Evolutionary conservation across 1,284 basidiomycete genomes (phyloP), one percentile per base, ranked within the genome.

Genomic region (Cryptococcus sp.): DNA sequence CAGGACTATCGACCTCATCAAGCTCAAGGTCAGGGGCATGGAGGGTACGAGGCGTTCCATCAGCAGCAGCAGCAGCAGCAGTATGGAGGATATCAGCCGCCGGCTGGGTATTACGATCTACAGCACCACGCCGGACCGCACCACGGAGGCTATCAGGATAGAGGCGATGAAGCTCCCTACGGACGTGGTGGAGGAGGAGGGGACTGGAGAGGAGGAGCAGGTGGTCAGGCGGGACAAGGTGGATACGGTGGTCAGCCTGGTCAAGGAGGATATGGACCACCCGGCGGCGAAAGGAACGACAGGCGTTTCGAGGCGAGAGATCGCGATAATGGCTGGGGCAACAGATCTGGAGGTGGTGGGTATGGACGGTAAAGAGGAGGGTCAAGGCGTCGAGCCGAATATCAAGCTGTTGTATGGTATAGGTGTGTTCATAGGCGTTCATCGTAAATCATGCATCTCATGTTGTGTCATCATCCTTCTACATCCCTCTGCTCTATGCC

Each of bases 321-420:
- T 26, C 32, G 47, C 19, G 48, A 50, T 40, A 43, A 35, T 39
- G 48, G 48, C 3, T 50, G 48, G 48, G 48, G 37, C 34, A 14
- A 23, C 44, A 10, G 44, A 33, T 9, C 14, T 14, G 5, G 44
- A 25, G 5, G 34, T 33, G 35, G 31, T 37, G 44, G 43, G 35
- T 36, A 24, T 12, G 21, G 33, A 19, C 12, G 14, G 32, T 5
- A 18, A 5, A 22, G 22, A n/a, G 43, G 43, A 21, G 24, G 31
- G 43, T 25, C 19, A 11, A 9, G 21, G 18, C 4, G 18, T 32
- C 5, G 40, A 32, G n/a, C 16, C 25, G 21, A 31, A 43, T 35
- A 11, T 32, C 19, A 33, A 21, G 10, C 16, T 32, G 43, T 24
- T 45, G 33, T 24, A 45, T 45, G 33, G 22, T 36, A 22, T 18